These are phyloP conservation scores for Fraxinus quadrangulata DNA, from an alignment of 257 asterid genomes.

Conservation along the genomic window DNA sequence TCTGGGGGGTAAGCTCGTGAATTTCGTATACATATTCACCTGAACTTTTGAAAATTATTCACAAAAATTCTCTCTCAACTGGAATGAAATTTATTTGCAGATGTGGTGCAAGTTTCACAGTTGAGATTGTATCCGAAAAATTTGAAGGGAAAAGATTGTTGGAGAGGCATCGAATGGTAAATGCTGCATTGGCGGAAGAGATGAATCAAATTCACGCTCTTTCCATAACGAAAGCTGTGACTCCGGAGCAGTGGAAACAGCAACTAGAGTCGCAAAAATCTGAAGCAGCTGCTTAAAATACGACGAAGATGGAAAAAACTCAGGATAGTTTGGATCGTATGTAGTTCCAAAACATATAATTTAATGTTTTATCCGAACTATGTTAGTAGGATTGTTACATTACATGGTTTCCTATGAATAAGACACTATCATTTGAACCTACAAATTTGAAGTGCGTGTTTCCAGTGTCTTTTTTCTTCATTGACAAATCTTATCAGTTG, in stretches of 20 bases:
- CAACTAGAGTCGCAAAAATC: constrained; percentile 54
- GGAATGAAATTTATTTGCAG: constrained; percentile 31
- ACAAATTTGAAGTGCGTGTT: background rate
- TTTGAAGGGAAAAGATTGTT: constrained; percentile 84
- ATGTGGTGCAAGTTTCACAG: constrained; percentile 82
- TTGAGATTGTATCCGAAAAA: constrained; percentile 68
- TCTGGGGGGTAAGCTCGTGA: constrained; percentile 78
- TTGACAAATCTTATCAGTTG: background rate
- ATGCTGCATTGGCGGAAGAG: constrained; percentile 71
- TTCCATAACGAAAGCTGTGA: constrained; percentile 75
- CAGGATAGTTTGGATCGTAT: background rate
- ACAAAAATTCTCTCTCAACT: background rate
- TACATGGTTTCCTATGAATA: background rate
- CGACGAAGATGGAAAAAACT: background rate
- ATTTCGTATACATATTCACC: background rate
- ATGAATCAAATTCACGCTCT: constrained; percentile 88
- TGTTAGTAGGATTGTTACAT: background rate
- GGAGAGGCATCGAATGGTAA: constrained; percentile 91
- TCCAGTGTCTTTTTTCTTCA: no score
- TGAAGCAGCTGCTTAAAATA: constrained; percentile 46
- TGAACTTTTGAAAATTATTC: constrained; percentile 8
- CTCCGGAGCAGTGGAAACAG: constrained; percentile 79
- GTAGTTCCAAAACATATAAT: background rate
- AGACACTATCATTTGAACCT: background rate
- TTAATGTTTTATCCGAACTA: background rate